These are phyloP conservation scores for Fusarium denticulatum DNA, from an alignment of 2,329 filamentous ascomycete genomes.

Conservation along the genomic window DNA sequence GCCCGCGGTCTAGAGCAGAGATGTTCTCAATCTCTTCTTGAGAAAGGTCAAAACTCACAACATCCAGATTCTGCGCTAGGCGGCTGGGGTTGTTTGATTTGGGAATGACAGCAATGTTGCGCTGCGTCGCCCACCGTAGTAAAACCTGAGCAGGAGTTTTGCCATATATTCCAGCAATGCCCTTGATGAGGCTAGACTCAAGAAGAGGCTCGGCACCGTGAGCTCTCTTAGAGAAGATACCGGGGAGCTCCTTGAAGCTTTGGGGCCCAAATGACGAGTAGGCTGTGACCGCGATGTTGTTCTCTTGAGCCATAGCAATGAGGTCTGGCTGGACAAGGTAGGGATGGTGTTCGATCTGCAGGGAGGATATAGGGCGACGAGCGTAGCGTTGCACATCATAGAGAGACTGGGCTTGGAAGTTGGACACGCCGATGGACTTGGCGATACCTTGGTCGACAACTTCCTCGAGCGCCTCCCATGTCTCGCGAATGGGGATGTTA, in stretches of 20 bases:
- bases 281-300: conserved; percentile 68
- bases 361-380: conserved; percentile 60
- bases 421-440: conserved; percentile 79
- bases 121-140: conserved; percentile 73
- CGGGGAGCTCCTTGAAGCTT: conserved; percentile 47
- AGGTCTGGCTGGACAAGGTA: conserved; percentile 70
- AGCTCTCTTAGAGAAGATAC: conserved; percentile 43
- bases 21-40: conserved; percentile 67
- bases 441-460: conserved; percentile 74
- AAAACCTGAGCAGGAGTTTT: conserved; percentile 73
- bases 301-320: conserved; percentile 64
- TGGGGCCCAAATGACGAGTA: conserved; percentile 74
- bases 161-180: conserved; percentile 61
- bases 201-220: conserved; percentile 44
- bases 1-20: conserved; percentile 59
- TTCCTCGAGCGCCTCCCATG: conserved; percentile 80
- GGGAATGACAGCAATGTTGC: conserved; percentile 70
- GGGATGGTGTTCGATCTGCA: conserved; percentile 77
- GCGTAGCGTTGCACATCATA: conserved; percentile 71
- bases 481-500: conserved; percentile 78
- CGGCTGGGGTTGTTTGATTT: conserved; percentile 66
- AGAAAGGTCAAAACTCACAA: conserved; percentile 63
- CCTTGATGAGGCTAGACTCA: conserved; percentile 54
- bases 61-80: conserved; percentile 66
- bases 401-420: conserved; percentile 72